These are phyloP conservation scores for Alternaria ethzedia DNA, from an alignment of 2,329 filamentous ascomycete genomes.

Conservation along the genomic window DNA sequence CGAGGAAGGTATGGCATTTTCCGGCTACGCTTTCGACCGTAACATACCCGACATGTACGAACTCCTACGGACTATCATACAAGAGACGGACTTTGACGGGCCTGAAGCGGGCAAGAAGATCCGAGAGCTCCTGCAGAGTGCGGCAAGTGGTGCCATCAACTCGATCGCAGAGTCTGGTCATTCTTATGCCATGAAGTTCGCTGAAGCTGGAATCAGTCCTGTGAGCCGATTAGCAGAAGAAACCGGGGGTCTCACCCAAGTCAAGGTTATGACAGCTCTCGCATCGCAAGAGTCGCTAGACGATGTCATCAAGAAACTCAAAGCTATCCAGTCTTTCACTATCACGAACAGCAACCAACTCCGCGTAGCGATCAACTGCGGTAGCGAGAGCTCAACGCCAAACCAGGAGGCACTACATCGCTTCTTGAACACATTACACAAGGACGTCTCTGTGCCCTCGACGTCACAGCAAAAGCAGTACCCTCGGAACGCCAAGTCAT, in stretches of 20 bases:
- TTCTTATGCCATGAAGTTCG: slow-evolving; percentile 81
- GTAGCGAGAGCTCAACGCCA: slow-evolving; percentile 69
- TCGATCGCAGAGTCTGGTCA: slow-evolving; percentile 91
- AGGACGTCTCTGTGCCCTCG: slow-evolving; percentile 37
- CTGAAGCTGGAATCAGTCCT: slow-evolving; percentile 78
- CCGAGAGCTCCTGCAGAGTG: slow-evolving; percentile 82
- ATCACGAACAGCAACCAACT: slow-evolving; percentile 71
- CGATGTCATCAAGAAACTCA: slow-evolving; percentile 82
- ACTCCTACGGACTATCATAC: slow-evolving; percentile 77
- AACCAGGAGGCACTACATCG: slow-evolving; percentile 75
- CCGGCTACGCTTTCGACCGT: slow-evolving; percentile 85
- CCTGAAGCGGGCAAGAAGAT: slow-evolving; percentile 82
- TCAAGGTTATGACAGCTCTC: slow-evolving; percentile 81
- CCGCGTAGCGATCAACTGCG: slow-evolving; percentile 85
- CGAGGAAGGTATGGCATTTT: slow-evolving; percentile 82
- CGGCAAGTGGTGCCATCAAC: slow-evolving; percentile 88
- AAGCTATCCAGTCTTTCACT: slow-evolving; percentile 80
- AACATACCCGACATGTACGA: slow-evolving; percentile 93
- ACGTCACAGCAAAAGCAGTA: slow-evolving; percentile 44
- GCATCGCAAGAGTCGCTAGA: slow-evolving; percentile 76
- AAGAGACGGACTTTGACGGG: slow-evolving; percentile 89
- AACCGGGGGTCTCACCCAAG: slow-evolving; percentile 86
- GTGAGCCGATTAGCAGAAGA: slow-evolving; percentile 79
- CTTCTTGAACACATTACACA: slow-evolving; percentile 71
- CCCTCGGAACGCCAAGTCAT: slow-evolving; percentile 67